phyloP scores from a whole-genome alignment of 768 basidiomycete genomes.

The Galerina marginata region DNA sequence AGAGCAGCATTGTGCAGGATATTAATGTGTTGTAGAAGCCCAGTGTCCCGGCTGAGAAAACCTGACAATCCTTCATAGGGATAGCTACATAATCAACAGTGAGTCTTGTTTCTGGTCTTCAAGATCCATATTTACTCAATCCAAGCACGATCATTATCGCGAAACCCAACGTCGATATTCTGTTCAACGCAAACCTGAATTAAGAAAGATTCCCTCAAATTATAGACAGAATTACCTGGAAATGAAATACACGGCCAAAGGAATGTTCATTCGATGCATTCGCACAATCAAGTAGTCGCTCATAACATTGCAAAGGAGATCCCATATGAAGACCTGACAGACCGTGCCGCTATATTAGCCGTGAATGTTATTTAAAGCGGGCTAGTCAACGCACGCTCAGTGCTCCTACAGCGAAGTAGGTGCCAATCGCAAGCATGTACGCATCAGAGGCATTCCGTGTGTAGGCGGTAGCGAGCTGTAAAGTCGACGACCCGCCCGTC shows the following conservation, averaged over 20 bases:
- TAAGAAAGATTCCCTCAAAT: not conserved
- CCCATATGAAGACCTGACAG: conserved; percentile 9
- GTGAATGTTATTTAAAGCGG: no score
- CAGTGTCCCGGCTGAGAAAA: not conserved
- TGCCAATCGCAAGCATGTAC: conserved; percentile 1
- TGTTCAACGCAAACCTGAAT: not conserved
- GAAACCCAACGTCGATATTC: conserved; percentile 4
- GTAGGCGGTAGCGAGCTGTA: not conserved
- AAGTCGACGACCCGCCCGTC: not conserved
- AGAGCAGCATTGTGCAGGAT: conserved; percentile 6
- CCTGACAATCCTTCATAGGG: not conserved
- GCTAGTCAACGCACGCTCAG: not conserved
- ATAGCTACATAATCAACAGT: not conserved
- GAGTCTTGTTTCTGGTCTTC: not conserved
- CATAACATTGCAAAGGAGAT: conserved; percentile 3
- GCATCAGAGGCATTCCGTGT: not conserved
- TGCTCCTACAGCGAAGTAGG: conserved; percentile 5
- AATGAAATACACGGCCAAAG: not conserved
- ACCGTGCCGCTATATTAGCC: no score
- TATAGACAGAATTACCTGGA: not conserved
- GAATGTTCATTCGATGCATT: not conserved
- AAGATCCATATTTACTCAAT: not conserved
- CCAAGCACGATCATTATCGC: not conserved
- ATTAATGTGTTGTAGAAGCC: conserved; percentile 3
- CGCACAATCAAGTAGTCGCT: conserved; percentile 2